A percentile compares a stretch with the other conserved stretches of the same genome.
Conservation (phyloP, 2,329 filamentous ascomycete genomes). For the Kalmusia sp. region DNA sequence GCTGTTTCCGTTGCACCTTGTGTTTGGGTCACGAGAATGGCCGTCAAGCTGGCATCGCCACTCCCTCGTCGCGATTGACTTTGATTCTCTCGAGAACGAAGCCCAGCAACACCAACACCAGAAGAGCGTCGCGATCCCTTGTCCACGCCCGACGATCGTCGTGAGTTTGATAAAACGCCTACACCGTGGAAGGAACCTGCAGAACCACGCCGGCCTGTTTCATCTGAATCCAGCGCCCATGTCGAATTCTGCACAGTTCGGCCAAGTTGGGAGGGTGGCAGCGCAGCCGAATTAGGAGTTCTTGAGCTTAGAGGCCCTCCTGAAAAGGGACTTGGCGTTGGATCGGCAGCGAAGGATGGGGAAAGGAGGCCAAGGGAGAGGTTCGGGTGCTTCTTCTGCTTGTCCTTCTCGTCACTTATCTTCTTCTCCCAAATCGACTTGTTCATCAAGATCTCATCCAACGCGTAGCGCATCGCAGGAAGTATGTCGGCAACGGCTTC, state of each 20-base stretch:
- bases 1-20: slow-evolving; percentile 35
- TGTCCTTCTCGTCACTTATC: slow-evolving; percentile 69
- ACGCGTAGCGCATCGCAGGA: slow-evolving; percentile 82
- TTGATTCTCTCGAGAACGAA: slow-evolving; percentile 40
- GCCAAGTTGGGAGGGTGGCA: slow-evolving; percentile 10
- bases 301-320: slow-evolving; percentile 26
- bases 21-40: slow-evolving; percentile 48
- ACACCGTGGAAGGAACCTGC: slow-evolving; percentile 31
- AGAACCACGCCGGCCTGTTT: slow-evolving; percentile 34
- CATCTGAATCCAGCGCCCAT: slow-evolving; percentile 18
- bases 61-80: slow-evolving; percentile 46
- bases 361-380: slow-evolving; percentile 31
- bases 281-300: slow-evolving; percentile 12
- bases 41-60: slow-evolving; percentile 48
- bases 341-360: slow-evolving; percentile 31
- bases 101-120: slow-evolving; percentile 27
- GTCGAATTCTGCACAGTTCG: slow-evolving; percentile 13
- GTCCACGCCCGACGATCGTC: slow-evolving; percentile 40
- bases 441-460: slow-evolving; percentile 81
- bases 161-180: slow-evolving; percentile 28
- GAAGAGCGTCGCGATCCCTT: slow-evolving; percentile 40
- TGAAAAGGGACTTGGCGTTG: slow-evolving; percentile 44
- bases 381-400: slow-evolving; percentile 45
- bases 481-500: slow-evolving; percentile 85
- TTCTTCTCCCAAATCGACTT: slow-evolving; percentile 74